phyloP scores from a whole-genome alignment of 352 stramenopile genomes.

The Pythium insidiosum region DNA sequence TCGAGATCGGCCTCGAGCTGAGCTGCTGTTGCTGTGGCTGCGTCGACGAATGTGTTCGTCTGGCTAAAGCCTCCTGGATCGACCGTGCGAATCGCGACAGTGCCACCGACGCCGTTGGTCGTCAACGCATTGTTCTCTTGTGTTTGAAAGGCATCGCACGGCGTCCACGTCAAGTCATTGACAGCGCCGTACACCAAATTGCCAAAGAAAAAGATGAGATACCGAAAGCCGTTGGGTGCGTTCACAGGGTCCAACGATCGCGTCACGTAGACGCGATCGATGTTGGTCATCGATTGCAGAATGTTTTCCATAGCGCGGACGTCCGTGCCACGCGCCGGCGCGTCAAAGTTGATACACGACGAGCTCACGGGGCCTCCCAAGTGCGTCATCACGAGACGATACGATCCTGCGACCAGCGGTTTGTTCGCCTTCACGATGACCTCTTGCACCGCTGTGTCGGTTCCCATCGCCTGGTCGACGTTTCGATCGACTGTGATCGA shows the following conservation, averaged over 20 bases:
- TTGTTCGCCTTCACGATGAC: conserved; percentile 49
- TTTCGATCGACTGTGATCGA: conserved; percentile 27
- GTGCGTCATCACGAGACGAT: conserved; percentile 36
- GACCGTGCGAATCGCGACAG: conserved; percentile 26
- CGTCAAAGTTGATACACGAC: conserved; percentile 57
- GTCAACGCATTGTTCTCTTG: conserved; percentile 57
- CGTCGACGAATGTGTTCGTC: conserved; percentile 44
- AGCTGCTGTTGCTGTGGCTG: conserved; percentile 25
- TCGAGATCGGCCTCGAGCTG: conserved; percentile 39
- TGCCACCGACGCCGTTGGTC: conserved; percentile 17
- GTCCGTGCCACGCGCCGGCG: conserved; percentile 26
- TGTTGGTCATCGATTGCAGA: conserved; percentile 49
- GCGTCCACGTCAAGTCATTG: conserved; percentile 9
- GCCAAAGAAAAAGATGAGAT: conserved; percentile 68
- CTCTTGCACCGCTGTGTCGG: conserved; percentile 62
- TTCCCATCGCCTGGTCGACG: conserved; percentile 46
- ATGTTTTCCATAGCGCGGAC: conserved; percentile 40
- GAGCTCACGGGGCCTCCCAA: conserved; percentile 25
- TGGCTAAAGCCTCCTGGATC: conserved; percentile 40
- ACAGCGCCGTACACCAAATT: conserved; percentile 46
- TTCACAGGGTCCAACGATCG: conserved; percentile 19
- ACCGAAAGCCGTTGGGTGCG: conserved; percentile 54
- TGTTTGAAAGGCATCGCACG: conserved; percentile 51
- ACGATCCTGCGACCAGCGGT: conserved; percentile 45
- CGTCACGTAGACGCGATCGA: conserved; percentile 74